Evolutionary conservation across 176 grass and related monocot species (phyloP).

Genomic region (Olyra latifolia): DNA sequence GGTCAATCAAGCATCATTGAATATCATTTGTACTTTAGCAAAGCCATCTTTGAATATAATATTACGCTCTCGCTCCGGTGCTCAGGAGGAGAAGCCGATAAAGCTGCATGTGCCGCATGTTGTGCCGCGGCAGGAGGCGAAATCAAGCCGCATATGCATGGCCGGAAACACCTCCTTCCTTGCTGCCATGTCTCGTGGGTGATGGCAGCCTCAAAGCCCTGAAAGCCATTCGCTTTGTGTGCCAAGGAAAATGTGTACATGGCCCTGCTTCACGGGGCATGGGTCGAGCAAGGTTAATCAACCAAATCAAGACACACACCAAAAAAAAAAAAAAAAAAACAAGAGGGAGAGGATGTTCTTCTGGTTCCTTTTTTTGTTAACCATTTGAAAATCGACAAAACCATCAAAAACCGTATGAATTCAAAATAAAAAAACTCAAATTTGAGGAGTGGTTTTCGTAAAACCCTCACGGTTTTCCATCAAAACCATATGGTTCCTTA

Average conservation of each 20-base stretch:
- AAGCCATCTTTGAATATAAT: background rate
- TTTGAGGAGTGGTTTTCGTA: no score
- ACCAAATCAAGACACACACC: no score
- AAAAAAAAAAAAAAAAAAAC: no score
- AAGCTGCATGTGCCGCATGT: constrained; percentile 19
- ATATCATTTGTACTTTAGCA: background rate
- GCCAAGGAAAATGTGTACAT: background rate
- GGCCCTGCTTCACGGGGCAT: background rate
- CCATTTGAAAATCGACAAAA: no score
- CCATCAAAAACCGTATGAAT: no score
- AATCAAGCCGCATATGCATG: constrained; percentile 35
- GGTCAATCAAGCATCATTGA: constrained; percentile 6
- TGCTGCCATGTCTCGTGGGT: constrained; percentile 41
- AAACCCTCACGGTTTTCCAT: no score
- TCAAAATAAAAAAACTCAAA: no score
- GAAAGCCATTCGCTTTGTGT: background rate
- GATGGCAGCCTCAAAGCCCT: constrained; percentile 27
- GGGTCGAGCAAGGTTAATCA: no score
- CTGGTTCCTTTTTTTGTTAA: no score
- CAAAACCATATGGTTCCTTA: no score
- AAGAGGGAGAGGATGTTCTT: no score
- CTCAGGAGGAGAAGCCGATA: background rate
- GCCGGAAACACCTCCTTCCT: constrained; percentile 36
- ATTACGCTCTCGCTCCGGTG: background rate
- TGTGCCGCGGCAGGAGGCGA: constrained; percentile 21